These are phyloP conservation scores for Tricholomella constricta DNA, from an alignment of 768 basidiomycete genomes.

Conservation along the genomic window DNA sequence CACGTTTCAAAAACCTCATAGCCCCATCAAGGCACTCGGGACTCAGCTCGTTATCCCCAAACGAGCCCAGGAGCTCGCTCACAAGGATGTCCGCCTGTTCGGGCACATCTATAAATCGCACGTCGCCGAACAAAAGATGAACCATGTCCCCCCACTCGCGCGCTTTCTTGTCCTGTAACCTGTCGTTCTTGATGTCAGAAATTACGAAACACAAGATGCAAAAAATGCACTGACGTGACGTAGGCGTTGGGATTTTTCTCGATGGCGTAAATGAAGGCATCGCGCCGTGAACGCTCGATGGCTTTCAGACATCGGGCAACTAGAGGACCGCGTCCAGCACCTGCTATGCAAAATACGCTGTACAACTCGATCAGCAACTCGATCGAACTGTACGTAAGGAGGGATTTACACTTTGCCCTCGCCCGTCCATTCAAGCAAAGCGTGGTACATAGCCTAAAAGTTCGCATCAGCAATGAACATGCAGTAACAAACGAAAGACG, in stretches of 20 bases:
- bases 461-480: conserved; percentile 7
- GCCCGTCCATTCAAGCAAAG: conserved; percentile 70
- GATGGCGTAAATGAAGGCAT: conserved; percentile 78
- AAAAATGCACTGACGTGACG: conserved; percentile 65
- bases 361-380: conserved; percentile 10
- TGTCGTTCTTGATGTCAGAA: conserved; percentile 33
- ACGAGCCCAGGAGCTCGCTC: conserved; percentile 94
- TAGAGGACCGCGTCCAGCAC: conserved; percentile 93
- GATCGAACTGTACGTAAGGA: background rate
- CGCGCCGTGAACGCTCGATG: conserved; percentile 60
- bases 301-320: conserved; percentile 85
- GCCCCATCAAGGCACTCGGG: conserved; percentile 98
- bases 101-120: conserved; percentile 82
- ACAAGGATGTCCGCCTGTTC: conserved; percentile 92
- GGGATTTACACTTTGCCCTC: conserved; percentile 60
- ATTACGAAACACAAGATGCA: background rate
- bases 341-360: conserved; percentile 88
- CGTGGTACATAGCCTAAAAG: conserved; percentile 75
- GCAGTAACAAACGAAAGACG: conserved; percentile 5
- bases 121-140: conserved; percentile 89
- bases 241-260: conserved; percentile 98
- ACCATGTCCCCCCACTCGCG: conserved; percentile 85
- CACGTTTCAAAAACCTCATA: conserved; percentile 89
- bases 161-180: conserved; percentile 80
- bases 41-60: conserved; percentile 98